A percentile compares a stretch with the other conserved stretches of the same genome.
These are phyloP conservation scores for Stenocarpella maydis DNA, from an alignment of 2,329 filamentous ascomycete genomes.

Conservation along the genomic window DNA sequence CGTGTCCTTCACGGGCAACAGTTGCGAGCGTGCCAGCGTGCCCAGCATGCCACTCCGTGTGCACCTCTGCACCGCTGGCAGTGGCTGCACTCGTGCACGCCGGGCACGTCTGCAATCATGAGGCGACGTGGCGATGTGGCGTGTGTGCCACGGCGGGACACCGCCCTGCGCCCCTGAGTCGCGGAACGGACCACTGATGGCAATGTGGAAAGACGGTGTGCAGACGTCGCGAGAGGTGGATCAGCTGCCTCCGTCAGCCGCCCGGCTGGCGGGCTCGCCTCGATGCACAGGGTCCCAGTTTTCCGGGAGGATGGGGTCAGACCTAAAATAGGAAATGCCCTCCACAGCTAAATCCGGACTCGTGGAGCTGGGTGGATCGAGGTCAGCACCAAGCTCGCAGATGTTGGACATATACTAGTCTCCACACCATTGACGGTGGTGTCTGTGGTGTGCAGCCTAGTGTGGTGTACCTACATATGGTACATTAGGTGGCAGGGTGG, in stretches of 20 bases:
- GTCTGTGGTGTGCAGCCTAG: not conserved
- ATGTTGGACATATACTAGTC: constrained; percentile 10
- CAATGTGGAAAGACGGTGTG: constrained; percentile 26
- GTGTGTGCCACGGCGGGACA: not conserved
- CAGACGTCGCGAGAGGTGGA: constrained; percentile 23
- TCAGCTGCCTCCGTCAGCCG: constrained; percentile 16
- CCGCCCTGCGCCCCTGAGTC: constrained; percentile 24
- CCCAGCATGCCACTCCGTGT: not conserved
- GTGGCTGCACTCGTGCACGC: not conserved
- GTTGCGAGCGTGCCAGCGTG: constrained; percentile 1
- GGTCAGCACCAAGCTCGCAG: not conserved
- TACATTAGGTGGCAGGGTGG: too few relatives aligned
- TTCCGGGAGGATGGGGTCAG: constrained; percentile 26
- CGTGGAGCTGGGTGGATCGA: constrained; percentile 19
- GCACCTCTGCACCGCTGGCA: not conserved
- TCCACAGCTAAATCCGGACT: constrained; percentile 20
- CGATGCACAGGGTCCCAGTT: constrained; percentile 7
- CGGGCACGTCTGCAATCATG: not conserved
- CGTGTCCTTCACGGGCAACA: constrained; percentile 12
- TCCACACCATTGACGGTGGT: constrained; percentile 18
- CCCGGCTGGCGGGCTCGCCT: constrained; percentile 15
- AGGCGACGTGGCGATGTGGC: constrained; percentile 2
- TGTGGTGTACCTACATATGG: too few relatives aligned
- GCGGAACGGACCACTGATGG: constrained; percentile 14
- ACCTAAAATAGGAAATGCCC: constrained; percentile 26